Base-by-base conservation (phyloP, 2,329 filamentous ascomycete species). In the Hawksworthiomyces lignivorus region DNA sequence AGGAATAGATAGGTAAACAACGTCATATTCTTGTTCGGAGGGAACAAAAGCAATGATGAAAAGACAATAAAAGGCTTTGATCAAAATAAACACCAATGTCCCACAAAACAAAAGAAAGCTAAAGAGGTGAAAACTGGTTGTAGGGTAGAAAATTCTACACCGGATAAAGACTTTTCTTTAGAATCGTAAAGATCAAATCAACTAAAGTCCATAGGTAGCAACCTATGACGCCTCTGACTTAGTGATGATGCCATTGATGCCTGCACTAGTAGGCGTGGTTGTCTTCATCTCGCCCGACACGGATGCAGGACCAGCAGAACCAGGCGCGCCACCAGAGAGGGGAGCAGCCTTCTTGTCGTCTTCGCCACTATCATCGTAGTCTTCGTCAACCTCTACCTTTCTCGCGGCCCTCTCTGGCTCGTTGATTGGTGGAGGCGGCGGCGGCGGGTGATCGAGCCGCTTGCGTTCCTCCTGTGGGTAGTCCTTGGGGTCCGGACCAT, bases 381-480 rank as follows among this genome's bases (percentile, higher is more conserved):
- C 85, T 60, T 98, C 92, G 52, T 98, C 89, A 17, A 97, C 86
- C 7, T 97, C 90, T 79, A 98, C 94, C 63, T 94, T 94, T 18
- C 92, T 76, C 17, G 88, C 87, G 26, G 92, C 88, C 40, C 80
- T 69, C 60, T 84, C 80, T 9, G 88, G 86, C 64, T 97, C 90
- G 44, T 80, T 81, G 15, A 71, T 62, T 17, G 72, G 62, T 21
- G 74, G 64, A 24, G 69, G 67, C 20, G 68, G 54, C 32, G 73
- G 63, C 27, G 69, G 67, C 29, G 35, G 31, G 29, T 69, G 67
- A 24, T 74, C 70, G 41, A 67, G 60, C 38, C 71, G 63, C 27
- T 68, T 61, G 10, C 73, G 69, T 46, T 87, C 83, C 49, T 86
- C 60, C 26, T 49, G 26, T 48, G 61, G 67, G 56, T 67, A 74